Percentiles rank a stretch among this genome's conserved stretches.
phyloP scores from a whole-genome alignment of 768 basidiomycete genomes.

The Tubosaeta sp. region DNA sequence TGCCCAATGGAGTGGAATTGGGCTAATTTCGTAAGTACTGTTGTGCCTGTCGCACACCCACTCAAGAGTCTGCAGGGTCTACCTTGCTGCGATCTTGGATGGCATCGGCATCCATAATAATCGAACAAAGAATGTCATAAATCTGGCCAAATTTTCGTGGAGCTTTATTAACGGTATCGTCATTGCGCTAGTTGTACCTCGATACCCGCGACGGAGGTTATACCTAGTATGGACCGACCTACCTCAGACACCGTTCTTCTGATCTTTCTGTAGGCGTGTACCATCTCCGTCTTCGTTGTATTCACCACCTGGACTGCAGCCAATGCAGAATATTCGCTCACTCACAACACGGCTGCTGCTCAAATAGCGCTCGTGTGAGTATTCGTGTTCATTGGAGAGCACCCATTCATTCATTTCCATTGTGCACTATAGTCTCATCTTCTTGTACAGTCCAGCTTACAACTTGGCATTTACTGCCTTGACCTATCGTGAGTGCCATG shows the following conservation, averaged over 20 bases:
- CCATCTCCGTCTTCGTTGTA: conserved; percentile 12
- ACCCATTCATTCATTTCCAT: background rate
- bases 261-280: conserved; percentile 1
- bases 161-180: conserved; percentile 1
- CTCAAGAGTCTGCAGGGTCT: conserved; percentile 1
- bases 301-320: conserved; percentile 16
- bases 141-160: conserved; percentile 6
- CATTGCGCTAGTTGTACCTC: conserved; percentile 1
- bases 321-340: conserved; percentile 10
- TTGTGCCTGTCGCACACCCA: fast-evolving
- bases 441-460: conserved; percentile 3
- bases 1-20: conserved; percentile 9
- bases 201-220: conserved; percentile 9
- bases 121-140: conserved; percentile 12
- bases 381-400: background rate
- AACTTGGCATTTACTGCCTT: conserved; percentile 5
- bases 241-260: background rate
- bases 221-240: conserved; percentile 3
- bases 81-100: conserved; percentile 12
- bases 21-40: conserved; percentile 5
- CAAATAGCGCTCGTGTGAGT: conserved; percentile 11
- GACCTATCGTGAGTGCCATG: conserved; percentile 1
- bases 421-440: conserved; percentile 3
- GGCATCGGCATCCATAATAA: conserved; percentile 15
- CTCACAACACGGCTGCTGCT: conserved; percentile 3